Percentiles rank a stretch among this genome's conserved stretches.
Conservation (phyloP, 2,329 filamentous ascomycete genomes). For the Beauveria varroae region DNA sequence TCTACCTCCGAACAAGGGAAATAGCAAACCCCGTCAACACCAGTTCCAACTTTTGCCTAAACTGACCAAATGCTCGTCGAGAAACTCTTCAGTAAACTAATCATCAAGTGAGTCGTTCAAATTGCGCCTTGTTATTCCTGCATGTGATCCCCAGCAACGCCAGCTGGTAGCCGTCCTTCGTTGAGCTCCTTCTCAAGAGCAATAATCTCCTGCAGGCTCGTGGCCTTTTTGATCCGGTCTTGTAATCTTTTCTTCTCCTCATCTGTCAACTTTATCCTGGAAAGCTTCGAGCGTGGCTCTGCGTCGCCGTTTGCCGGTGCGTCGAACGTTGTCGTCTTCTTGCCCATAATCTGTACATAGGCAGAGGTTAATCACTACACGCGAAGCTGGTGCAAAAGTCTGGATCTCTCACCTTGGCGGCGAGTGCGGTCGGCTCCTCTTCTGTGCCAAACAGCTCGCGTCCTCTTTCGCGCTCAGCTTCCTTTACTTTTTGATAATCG, state of each 20-base stretch:
- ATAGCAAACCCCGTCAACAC: conserved; percentile 10
- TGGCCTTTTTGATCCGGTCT: conserved; percentile 80
- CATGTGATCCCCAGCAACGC: conserved; percentile 51
- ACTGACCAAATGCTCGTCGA: conserved; percentile 1
- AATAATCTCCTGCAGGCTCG: conserved; percentile 83
- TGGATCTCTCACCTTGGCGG: conserved; percentile 50
- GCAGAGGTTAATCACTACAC: background rate
- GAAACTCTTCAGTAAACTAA: background rate
- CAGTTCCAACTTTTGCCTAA: conserved; percentile 2
- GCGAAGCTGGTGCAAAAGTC: background rate
- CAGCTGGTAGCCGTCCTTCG: conserved; percentile 76
- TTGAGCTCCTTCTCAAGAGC: conserved; percentile 84
- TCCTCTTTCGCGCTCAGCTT: conserved; percentile 70
- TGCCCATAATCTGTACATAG: conserved; percentile 60
- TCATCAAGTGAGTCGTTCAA: background rate
- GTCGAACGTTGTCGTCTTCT: conserved; percentile 72
- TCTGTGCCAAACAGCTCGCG: conserved; percentile 74
- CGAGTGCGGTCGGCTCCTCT: conserved; percentile 71
- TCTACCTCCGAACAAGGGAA: background rate
- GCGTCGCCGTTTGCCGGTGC: conserved; percentile 34
- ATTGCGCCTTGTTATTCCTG: conserved; percentile 43
- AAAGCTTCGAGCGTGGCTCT: conserved; percentile 51
- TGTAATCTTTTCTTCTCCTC: conserved; percentile 80
- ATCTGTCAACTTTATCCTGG: conserved; percentile 77
- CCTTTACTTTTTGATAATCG: conserved; percentile 86